These are phyloP conservation scores for Pseudognaphalium luteoalbum DNA, from an alignment of 129 eudicot genomes.

Conservation along the genomic window DNA sequence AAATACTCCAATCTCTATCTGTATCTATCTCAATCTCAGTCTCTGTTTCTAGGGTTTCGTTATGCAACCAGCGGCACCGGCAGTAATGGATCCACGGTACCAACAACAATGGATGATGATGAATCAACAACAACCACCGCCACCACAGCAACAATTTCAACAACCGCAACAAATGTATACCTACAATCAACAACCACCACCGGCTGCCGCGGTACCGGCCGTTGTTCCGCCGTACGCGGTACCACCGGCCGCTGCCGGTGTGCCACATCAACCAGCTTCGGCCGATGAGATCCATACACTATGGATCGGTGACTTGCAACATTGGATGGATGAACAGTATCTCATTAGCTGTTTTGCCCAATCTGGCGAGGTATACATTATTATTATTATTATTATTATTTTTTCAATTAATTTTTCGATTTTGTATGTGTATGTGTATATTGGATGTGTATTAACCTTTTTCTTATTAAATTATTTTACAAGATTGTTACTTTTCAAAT, in stretches of 20 bases:
- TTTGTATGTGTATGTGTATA: neutral
- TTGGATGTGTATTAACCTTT: neutral
- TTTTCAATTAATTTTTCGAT: neutral
- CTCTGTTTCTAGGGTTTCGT: slow-evolving; percentile 35
- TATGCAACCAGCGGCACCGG: slow-evolving; percentile 53
- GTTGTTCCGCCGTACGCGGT: slow-evolving; percentile 36
- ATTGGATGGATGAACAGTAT: slow-evolving; percentile 93
- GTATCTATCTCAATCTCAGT: neutral
- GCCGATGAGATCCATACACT: slow-evolving; percentile 78
- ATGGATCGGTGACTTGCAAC: slow-evolving; percentile 99
- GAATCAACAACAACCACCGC: slow-evolving; percentile 47
- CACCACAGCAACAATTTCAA: slow-evolving; percentile 40
- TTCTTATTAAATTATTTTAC: neutral
- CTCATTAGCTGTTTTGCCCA: slow-evolving; percentile 55
- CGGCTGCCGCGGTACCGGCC: slow-evolving; percentile 31
- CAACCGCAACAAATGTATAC: slow-evolving; percentile 48
- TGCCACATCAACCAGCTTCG: slow-evolving; percentile 49
- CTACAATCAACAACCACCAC: slow-evolving; percentile 55
- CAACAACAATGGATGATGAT: slow-evolving; percentile 59
- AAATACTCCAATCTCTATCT: neutral
- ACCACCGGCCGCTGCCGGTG: slow-evolving; percentile 24
- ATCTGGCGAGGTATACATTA: slow-evolving; percentile 67
- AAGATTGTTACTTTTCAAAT: neutral
- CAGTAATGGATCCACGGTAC: slow-evolving; percentile 53
- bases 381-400: too few relatives aligned